A percentile compares a stretch with the other conserved stretches of the same genome.
phyloP scores from a whole-genome alignment of 768 basidiomycete species.

The Glaciozyma martinii region DNA sequence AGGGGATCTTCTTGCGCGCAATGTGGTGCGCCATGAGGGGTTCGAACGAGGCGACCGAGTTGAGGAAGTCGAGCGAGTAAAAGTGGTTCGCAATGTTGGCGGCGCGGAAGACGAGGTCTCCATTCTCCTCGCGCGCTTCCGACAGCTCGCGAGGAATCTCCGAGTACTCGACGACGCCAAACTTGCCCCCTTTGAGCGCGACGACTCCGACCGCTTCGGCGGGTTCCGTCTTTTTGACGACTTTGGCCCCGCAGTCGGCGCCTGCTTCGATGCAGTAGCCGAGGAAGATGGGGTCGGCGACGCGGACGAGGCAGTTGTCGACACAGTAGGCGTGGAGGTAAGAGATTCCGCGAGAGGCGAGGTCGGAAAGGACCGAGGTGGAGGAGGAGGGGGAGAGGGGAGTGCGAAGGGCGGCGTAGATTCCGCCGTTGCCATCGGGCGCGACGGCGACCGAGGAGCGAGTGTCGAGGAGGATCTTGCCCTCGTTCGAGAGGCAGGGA shows the following conservation, averaged over 20 bases:
- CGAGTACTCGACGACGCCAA: conserved; percentile 92
- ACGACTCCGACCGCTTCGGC: conserved; percentile 93
- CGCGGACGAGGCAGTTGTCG: conserved; percentile 95
- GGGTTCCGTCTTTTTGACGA: conserved; percentile 78
- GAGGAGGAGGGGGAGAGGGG: conserved; percentile 47
- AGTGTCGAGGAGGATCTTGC: conserved; percentile 80
- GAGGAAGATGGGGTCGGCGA: conserved; percentile 94
- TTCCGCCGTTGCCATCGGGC: conserved; percentile 94
- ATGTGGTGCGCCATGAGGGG: conserved; percentile 90
- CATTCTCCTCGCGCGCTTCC: conserved; percentile 54
- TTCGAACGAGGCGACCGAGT: conserved; percentile 69
- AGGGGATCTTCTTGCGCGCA: conserved; percentile 91
- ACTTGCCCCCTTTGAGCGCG: conserved; percentile 70
- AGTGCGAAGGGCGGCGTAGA: conserved; percentile 72
- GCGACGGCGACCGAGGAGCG: conserved; percentile 78
- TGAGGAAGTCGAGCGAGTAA: conserved; percentile 79
- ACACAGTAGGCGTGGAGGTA: conserved; percentile 96
- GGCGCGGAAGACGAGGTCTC: conserved; percentile 80
- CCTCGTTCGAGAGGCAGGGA: conserved; percentile 87
- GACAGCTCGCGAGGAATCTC: conserved; percentile 86
- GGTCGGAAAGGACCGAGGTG: conserved; percentile 72
- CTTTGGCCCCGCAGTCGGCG: conserved; percentile 89
- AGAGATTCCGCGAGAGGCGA: conserved; percentile 61
- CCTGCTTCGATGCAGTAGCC: conserved; percentile 84
- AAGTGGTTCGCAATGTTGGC: conserved; percentile 98